Evolutionary conservation across 169 alveolate species (phyloP), one percentile per base, ranked within the genome.

Genomic region (Eimeria sp.): DNA sequence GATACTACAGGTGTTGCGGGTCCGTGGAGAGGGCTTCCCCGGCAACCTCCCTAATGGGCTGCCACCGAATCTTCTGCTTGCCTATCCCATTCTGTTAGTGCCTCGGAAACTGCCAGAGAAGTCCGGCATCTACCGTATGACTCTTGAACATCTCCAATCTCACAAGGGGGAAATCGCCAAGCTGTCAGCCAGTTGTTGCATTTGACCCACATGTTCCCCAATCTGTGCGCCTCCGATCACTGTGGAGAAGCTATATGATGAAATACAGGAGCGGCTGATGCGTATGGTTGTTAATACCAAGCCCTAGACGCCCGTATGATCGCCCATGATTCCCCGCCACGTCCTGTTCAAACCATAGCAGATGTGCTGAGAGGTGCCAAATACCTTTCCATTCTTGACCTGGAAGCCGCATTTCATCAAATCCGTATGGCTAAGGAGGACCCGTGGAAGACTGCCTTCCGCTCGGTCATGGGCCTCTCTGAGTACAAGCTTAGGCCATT

Each of bases 101-200:
- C 83, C 83, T 73, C 18, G 80, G 47, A 70, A 70, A 27, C 80
- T 70, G 1, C 80, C 43, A 11, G 80, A 10, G 47, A 70, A 70
- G 5, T 51, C 58, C 11, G 58, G 5, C 58, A 51, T 51, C 58
- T 54, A 54, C 73, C 72, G 89, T 51, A n/a, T 51, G 89, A 22
- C 70, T 13, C 73, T 72, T 27, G 65, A 82, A 0, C 89, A 82
- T 49, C 73, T 82, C 1, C 18, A 47, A 11, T 54, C 13, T 5
- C 89, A 82, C 73, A 82, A 49, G 54, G 73, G 51, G 73, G 72
- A 82, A 51, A 82, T 49, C 6, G 73, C 89, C 5, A 82, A 82
- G 10, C 0, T 82, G 89, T 51, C 89, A 14, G 65, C 27, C 2
- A 49, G 51, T 47, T 20, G 89, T 34, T 18, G 65, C 65, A 45